Evolutionary conservation across 331 rosid species (phyloP), one percentile per base, ranked within the genome.

Genomic region (Rhamnella rubrinervis): DNA sequence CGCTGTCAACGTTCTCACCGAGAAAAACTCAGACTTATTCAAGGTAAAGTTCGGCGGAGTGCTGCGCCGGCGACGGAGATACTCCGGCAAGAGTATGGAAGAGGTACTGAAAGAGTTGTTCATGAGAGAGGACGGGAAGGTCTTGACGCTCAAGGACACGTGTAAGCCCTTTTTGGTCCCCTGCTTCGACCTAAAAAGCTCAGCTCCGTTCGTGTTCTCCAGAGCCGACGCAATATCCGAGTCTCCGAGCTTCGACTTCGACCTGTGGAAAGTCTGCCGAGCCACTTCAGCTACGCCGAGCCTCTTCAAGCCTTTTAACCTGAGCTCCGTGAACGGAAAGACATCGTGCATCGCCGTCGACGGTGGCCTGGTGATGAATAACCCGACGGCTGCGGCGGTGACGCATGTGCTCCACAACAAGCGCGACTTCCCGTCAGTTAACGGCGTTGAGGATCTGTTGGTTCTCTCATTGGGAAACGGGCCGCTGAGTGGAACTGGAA

Each of bases 351-450:
- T 84, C 26, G 97, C 96, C 79, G 79, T 95, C 0, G 96, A 91
- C 85, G 99, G 97, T 4, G 97, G 99, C 4, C 77, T 95, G 12
- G 99, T 95, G 6, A 95, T 95, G 99, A 95, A 95, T 84, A 95
- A 95, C 61, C 97, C 99, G 0, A 82, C 99, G 12, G 90, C 97
- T 2, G 99, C 99, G 0, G 96, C 97, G 0, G 96, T 95, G 8
- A 95, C 96, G 20, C 99, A 95, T 81, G 99, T 84, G 40, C 91
- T 95, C 20, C 93, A 91, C 74, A 95, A 91, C 84, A 91, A 91
- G 78, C 99, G 96, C 14, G 96, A 95, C 65, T 95, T 95, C 25
- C 99, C 99, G 7, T 51, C 89, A 21, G 95, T 86, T 3, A 91
- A 79, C 65, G 85, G 93, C 71, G 96, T 95, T 12, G 97, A 89